Evolutionary conservation across 805 yeast species (phyloP), one percentile per base, ranked within the genome.

Genomic region (Metschnikowia vanudenii): DNA sequence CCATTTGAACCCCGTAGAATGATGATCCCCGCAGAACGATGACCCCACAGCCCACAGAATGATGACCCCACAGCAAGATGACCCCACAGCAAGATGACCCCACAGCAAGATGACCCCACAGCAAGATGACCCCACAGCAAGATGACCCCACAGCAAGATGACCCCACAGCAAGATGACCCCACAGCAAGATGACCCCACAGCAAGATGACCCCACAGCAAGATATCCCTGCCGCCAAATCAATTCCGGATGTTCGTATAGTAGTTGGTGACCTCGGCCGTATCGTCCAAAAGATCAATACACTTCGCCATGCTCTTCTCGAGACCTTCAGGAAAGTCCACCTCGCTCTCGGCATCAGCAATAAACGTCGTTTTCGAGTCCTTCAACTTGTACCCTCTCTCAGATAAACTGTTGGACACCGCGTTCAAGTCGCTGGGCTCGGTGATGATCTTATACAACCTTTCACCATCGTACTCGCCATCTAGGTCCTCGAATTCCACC

Each of bases 191-290:
- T n/a, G n/a, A n/a, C n/a, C n/a, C n/a, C n/a, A n/a, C n/a, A n/a
- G n/a, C n/a, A n/a, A n/a, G n/a, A n/a, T n/a, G n/a, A n/a, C n/a
- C n/a, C n/a, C n/a, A n/a, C n/a, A n/a, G n/a, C n/a, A n/a, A n/a
- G n/a, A n/a, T n/a, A n/a, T n/a, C n/a, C n/a, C n/a, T n/a, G n/a
- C n/a, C n/a, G n/a, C n/a, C n/a, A n/a, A n/a, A 7, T 22, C 8
- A 22, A 16, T 39, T 39, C 26, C 69, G 75, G 54, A 80, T 70
- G 61, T 89, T 92, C 26, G 88, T 78, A 67, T 87, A 88, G 49
- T 87, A 81, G 51, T 81, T 88, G 6, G 88, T 81, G 17, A 92
- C 87, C 56, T 94, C 98, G 41, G 85, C 89, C n/a, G 89, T 69
- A 29, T 83, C 88, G 44, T 88, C 95, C 38, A 92, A 69, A 39